Conservation (phyloP, 2,329 filamentous ascomycete genomes). For the Nemania serpens region DNA sequence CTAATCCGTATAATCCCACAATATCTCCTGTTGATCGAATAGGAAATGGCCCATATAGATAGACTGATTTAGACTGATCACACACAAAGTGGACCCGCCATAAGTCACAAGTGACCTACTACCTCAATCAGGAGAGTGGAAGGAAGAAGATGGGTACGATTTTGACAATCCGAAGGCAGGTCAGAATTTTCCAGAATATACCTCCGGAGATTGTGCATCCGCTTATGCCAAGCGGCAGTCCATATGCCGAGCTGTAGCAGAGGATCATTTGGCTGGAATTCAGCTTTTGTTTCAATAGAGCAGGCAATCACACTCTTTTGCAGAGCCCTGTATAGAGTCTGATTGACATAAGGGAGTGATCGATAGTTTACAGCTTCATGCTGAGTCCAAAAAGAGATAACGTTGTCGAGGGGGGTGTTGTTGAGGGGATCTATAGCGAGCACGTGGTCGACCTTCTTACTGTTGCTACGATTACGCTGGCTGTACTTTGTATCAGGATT, state of each 20-base stretch:
- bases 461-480: too few relatives aligned
- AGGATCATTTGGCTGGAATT: neutral
- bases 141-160: neutral
- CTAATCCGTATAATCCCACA: neutral
- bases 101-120: neutral
- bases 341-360: neutral
- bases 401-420: neutral
- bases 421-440: neutral
- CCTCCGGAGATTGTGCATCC: neutral
- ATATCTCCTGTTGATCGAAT: neutral
- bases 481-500: too few relatives aligned
- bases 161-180: neutral
- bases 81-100: neutral
- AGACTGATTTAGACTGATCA: neutral
- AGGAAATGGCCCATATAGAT: neutral
- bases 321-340: neutral
- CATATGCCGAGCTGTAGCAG: constrained; percentile 5
- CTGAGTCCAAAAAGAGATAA: neutral
- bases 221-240: constrained; percentile 13
- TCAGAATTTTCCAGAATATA: neutral
- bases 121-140: neutral
- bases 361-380: neutral
- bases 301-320: constrained; percentile 11
- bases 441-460: too few relatives aligned
- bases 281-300: constrained; percentile 1